A percentile compares a stretch with the other conserved stretches of the same genome.
Evolutionary conservation across 495 filamentous ascomycete species (phyloP).

Genomic region (Aspergillus incahuasiensis): DNA sequence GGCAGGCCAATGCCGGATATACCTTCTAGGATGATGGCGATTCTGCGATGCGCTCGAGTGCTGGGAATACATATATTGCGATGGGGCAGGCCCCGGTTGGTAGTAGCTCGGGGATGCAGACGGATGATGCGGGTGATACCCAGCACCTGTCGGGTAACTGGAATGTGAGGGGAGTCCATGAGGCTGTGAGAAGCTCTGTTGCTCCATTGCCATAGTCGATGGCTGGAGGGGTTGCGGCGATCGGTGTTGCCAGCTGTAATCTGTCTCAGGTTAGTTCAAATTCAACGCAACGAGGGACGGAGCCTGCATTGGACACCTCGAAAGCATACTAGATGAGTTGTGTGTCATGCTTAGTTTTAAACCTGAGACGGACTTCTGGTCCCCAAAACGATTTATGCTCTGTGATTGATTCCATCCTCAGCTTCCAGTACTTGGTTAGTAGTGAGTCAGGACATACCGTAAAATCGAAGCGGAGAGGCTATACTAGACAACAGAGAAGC

Average conservation of each 20-base stretch:
- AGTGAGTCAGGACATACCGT: not conserved
- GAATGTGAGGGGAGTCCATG: slow-evolving; percentile 16
- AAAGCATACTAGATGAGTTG: slow-evolving; percentile 23
- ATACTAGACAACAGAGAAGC: too few species aligned
- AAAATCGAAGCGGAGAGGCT: not conserved
- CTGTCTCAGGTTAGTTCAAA: slow-evolving; percentile 14
- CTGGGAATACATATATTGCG: slow-evolving; percentile 23
- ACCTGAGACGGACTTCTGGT: not conserved
- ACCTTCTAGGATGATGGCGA: slow-evolving; percentile 24
- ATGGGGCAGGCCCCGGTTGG: slow-evolving; percentile 13
- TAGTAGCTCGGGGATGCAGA: slow-evolving; percentile 18
- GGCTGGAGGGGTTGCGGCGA: slow-evolving; percentile 20
- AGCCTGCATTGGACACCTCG: not conserved
- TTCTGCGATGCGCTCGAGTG: slow-evolving; percentile 12
- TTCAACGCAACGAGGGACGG: not conserved
- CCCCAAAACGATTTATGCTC: not conserved
- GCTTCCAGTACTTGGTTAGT: not conserved
- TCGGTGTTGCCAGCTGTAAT: slow-evolving; percentile 25
- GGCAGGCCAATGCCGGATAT: not conserved
- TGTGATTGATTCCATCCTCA: not conserved
- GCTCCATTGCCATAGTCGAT: slow-evolving; percentile 20
- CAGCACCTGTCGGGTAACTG: slow-evolving; percentile 12
- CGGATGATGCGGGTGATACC: slow-evolving; percentile 14
- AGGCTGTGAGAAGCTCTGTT: slow-evolving; percentile 18
- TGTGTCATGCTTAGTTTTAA: slow-evolving; percentile 15